Evolutionary conservation across 768 basidiomycete genomes (phyloP).

Genomic region (Psilocybe cubensis): DNA sequence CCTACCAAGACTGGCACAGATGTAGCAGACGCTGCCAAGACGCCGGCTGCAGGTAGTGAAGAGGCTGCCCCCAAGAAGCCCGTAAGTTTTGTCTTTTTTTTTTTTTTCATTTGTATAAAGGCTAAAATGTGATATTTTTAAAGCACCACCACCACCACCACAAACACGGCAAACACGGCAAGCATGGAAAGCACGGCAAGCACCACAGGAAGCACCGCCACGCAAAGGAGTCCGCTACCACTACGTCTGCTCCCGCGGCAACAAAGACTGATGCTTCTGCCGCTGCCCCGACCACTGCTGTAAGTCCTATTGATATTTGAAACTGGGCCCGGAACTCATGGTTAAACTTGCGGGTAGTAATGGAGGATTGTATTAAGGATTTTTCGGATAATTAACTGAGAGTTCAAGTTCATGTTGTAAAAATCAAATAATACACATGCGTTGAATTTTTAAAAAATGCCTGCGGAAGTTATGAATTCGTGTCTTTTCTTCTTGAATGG

Average conservation of each 20-base stretch:
- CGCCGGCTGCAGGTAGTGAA: not conserved
- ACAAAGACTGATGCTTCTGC: not conserved
- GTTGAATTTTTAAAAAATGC: not conserved
- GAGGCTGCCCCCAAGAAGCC: not conserved
- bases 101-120: no score
- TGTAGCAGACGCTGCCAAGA: not conserved
- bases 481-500: no score
- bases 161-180: not conserved
- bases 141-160: constrained; percentile 9
- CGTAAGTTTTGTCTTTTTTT: not conserved
- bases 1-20: not conserved
- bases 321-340: not conserved
- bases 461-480: no score
- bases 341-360: not conserved
- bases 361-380: not conserved
- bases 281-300: constrained; percentile 1
- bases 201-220: constrained; percentile 7
- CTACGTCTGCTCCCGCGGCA: not conserved
- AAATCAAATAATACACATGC: not conserved
- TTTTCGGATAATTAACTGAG: not conserved
- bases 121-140: no score
- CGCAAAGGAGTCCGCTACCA: not conserved
- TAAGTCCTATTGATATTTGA: not conserved
- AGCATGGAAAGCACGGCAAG: constrained; percentile 2
- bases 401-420: not conserved